A percentile compares a stretch with the other conserved stretches of the same genome.
Conservation (phyloP, 192 early-diverging fungal genomes). For the Coemansia sp. region DNA sequence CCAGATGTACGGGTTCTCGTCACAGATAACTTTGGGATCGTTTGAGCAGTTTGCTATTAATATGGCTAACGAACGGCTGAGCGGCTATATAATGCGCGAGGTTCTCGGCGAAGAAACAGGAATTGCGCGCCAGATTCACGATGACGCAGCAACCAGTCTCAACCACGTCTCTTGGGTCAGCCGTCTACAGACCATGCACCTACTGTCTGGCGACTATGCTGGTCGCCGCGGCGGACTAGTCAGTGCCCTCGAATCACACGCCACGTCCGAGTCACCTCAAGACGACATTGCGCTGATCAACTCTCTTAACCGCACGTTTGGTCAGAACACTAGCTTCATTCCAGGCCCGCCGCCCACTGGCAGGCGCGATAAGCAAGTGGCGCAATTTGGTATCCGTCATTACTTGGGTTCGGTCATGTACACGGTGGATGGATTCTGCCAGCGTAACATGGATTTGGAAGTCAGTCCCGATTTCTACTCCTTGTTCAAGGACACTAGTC, state of each 20-base stretch:
- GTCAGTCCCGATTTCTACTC: conserved; percentile 83
- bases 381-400: conserved; percentile 80
- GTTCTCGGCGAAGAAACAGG: conserved; percentile 71
- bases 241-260: conserved; percentile 36
- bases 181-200: conserved; percentile 38
- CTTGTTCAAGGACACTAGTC: conserved; percentile 77
- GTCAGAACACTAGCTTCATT: conserved; percentile 28
- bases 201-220: conserved; percentile 8
- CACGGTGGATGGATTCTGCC: conserved; percentile 63
- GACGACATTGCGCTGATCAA: conserved; percentile 49
- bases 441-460: conserved; percentile 72
- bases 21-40: conserved; percentile 52
- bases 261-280: conserved; percentile 32
- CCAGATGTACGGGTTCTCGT: conserved; percentile 85
- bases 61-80: conserved; percentile 87
- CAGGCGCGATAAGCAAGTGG: conserved; percentile 62
- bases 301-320: conserved; percentile 45
- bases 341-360: conserved; percentile 48
- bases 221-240: conserved; percentile 17
- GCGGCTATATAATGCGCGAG: conserved; percentile 71
- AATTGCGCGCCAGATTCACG: conserved; percentile 68
- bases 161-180: conserved; percentile 33
- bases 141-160: conserved; percentile 76
- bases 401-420: conserved; percentile 73
- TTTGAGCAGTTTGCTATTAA: conserved; percentile 77